Evolutionary conservation across 2,329 filamentous ascomycete genomes (phyloP).

Genomic region (Xylariaceae sp.): DNA sequence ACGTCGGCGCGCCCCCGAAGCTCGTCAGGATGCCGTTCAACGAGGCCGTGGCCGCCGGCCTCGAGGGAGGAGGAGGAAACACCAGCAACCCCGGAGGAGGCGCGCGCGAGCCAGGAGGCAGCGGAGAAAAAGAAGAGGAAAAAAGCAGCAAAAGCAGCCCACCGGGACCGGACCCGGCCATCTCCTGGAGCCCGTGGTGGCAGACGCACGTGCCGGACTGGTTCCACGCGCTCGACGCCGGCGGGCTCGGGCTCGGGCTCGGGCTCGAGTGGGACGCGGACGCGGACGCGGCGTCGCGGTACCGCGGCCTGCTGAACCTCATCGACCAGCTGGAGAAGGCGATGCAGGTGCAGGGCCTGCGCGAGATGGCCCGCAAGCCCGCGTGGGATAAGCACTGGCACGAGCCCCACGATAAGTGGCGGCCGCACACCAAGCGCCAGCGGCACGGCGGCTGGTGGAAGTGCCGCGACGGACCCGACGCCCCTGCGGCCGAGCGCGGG

Average conservation of each 20-base stretch:
- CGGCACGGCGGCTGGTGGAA: conserved; percentile 32
- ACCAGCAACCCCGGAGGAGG: background rate
- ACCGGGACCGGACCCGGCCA: too few species aligned
- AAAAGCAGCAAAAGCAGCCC: background rate
- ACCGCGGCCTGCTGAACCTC: conserved; percentile 5
- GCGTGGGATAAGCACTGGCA: conserved; percentile 33
- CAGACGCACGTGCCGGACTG: conserved; percentile 27
- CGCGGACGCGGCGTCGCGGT: conserved; percentile 5
- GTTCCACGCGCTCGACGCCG: conserved; percentile 25
- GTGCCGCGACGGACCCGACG: conserved; percentile 21
- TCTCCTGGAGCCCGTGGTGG: background rate
- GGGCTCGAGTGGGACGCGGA: too few species aligned
- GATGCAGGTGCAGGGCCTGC: conserved; percentile 6
- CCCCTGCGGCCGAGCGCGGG: conserved; percentile 7
- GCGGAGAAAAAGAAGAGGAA: too few species aligned
- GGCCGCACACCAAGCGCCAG: conserved; percentile 21
- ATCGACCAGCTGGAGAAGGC: conserved; percentile 18
- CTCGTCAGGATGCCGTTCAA: conserved; percentile 11
- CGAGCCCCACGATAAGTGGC: conserved; percentile 26
- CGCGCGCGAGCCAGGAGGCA: too few species aligned
- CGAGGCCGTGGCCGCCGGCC: conserved; percentile 10
- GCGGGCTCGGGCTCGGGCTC: too few species aligned
- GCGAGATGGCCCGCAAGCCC: conserved; percentile 1
- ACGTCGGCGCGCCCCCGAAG: conserved; percentile 8
- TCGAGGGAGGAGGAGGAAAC: conserved; percentile 1